These are phyloP conservation scores for Wickerhamiella shivajii DNA, from an alignment of 805 yeast genomes.

Conservation along the genomic window DNA sequence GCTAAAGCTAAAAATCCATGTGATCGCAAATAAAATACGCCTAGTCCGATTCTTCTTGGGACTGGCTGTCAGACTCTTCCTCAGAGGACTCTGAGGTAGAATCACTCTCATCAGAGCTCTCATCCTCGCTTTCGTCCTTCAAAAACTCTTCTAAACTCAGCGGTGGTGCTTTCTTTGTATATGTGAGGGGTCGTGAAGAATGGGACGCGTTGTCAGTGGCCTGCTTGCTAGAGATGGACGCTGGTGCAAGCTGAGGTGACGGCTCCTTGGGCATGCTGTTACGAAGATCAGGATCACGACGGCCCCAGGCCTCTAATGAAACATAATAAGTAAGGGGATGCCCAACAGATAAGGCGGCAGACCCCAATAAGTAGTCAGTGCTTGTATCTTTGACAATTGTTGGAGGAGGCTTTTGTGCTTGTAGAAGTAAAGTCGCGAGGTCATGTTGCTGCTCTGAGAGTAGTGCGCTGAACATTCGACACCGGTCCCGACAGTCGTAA, in stretches of 20 bases:
- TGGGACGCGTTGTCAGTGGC: background rate
- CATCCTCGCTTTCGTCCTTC: background rate
- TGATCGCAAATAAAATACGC: too few relatives aligned
- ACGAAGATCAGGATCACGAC: constrained; percentile 13
- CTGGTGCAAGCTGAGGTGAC: background rate
- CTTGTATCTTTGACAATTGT: constrained; percentile 11
- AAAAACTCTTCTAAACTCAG: constrained; percentile 2
- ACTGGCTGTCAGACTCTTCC: too few relatives aligned
- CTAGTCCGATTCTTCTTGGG: too few relatives aligned
- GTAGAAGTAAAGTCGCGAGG: constrained; percentile 54
- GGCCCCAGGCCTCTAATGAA: constrained; percentile 34
- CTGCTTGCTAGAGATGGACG: background rate
- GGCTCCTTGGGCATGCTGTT: background rate
- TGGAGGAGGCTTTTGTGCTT: constrained; percentile 64
- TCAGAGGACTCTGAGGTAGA: too few relatives aligned
- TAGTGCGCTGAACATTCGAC: constrained; percentile 55
- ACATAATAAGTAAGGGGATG: constrained; percentile 22
- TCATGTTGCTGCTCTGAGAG: constrained; percentile 37
- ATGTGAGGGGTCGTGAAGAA: background rate
- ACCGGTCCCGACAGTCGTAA: constrained; percentile 71
- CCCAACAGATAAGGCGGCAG: constrained; percentile 22
- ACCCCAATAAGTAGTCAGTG: constrained; percentile 20
- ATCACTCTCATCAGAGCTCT: background rate
- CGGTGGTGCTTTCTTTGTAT: background rate
- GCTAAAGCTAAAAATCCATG: too few relatives aligned